phyloP scores from a whole-genome alignment of 495 filamentous ascomycete genomes.

The Penicillium canescens region DNA sequence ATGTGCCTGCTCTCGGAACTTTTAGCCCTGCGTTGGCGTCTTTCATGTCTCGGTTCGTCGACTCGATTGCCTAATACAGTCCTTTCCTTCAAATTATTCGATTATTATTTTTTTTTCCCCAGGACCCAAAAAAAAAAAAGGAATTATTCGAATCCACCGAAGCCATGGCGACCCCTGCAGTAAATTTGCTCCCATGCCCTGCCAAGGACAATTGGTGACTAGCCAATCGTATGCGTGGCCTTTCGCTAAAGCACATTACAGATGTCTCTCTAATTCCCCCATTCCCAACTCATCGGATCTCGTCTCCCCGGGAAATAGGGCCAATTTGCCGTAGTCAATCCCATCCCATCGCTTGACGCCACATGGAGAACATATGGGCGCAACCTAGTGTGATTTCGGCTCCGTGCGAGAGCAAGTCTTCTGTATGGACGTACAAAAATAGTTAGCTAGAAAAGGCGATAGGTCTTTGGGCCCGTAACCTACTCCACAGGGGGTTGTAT shows the following conservation, averaged over 20 bases:
- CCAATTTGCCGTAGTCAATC: conserved; percentile 4
- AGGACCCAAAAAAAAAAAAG: background rate
- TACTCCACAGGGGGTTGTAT: conserved; percentile 6
- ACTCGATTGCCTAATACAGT: background rate
- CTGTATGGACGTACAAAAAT: conserved; percentile 4
- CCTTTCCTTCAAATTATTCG: background rate
- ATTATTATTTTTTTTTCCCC: conserved; percentile 4
- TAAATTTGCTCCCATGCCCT: conserved; percentile 2
- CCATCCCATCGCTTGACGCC: conserved; percentile 6
- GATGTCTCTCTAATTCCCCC: conserved; percentile 1
- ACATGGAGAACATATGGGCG: conserved; percentile 5
- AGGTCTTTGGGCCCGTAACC: conserved; percentile 1
- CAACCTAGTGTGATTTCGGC: conserved; percentile 5
- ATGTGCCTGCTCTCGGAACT: conserved; percentile 7
- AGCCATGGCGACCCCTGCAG: conserved; percentile 8
- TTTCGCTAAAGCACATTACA: background rate
- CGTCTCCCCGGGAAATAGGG: background rate
- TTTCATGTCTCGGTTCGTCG: conserved; percentile 9
- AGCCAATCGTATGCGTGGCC: conserved; percentile 11
- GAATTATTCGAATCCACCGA: background rate
- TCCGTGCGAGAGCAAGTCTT: background rate
- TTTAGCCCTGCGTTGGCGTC: conserved; percentile 8
- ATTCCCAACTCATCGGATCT: conserved; percentile 4
- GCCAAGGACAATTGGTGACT: conserved; percentile 6
- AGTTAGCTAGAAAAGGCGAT: conserved; percentile 16